Percentiles rank a stretch among this genome's conserved stretches.
Evolutionary conservation across 2,329 filamentous ascomycete genomes (phyloP).

Genomic region (Colletotrichum sp.): DNA sequence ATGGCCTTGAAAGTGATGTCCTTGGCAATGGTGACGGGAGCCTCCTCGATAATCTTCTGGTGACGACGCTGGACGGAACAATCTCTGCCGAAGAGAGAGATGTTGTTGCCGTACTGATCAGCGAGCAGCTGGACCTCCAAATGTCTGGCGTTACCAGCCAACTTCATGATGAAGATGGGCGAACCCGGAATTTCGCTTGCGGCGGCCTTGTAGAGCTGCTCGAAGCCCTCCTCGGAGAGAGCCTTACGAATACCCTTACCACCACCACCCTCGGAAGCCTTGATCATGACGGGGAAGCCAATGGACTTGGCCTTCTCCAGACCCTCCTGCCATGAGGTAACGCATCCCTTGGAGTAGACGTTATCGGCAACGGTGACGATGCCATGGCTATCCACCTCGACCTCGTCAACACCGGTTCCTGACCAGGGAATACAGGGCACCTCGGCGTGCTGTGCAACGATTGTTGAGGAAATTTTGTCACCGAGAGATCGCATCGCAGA

Average conservation of each 20-base stretch:
- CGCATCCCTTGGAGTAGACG: constrained; percentile 89
- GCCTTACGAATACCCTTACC: constrained; percentile 99
- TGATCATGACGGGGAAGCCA: constrained; percentile 99
- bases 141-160: constrained; percentile 94
- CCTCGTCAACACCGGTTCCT: constrained; percentile 85
- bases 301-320: constrained; percentile 85
- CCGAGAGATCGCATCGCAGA: constrained; percentile 98
- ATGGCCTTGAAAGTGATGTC: constrained; percentile 89
- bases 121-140: constrained; percentile 96
- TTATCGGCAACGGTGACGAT: constrained; percentile 92
- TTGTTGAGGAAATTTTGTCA: constrained; percentile 99
- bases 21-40: constrained; percentile 95
- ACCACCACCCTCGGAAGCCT: constrained; percentile 98
- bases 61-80: constrained; percentile 98
- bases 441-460: constrained; percentile 94
- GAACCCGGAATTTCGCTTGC: constrained; percentile 98
- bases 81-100: constrained; percentile 97
- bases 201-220: constrained; percentile 89
- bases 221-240: constrained; percentile 81
- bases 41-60: constrained; percentile 99
- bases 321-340: constrained; percentile 87
- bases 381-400: constrained; percentile 77
- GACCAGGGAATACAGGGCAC: constrained; percentile 99
- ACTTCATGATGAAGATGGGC: constrained; percentile 99
- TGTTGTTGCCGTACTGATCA: constrained; percentile 99